These are phyloP conservation scores for Pseudohalonectria lignicola DNA, from an alignment of 2,329 filamentous ascomycete species.

Conservation along the genomic window DNA sequence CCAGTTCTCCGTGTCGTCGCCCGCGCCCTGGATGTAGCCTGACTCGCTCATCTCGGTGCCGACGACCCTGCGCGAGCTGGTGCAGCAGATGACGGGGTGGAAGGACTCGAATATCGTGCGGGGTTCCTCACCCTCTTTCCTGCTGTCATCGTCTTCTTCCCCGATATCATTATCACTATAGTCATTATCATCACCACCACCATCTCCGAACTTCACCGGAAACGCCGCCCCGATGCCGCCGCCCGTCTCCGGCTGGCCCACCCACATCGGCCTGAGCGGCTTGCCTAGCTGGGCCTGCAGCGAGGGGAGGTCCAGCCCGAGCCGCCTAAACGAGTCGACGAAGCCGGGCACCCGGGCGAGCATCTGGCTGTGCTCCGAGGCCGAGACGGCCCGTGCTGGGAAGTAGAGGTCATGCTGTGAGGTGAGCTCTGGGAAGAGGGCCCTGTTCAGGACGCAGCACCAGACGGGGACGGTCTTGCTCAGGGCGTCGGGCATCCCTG, in stretches of 20 bases:
- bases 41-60: constrained; percentile 52
- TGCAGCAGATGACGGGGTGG: constrained; percentile 73
- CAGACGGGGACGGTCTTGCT: constrained; percentile 92
- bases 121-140: constrained; percentile 6
- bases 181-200: too few species aligned
- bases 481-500: constrained; percentile 84
- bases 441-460: constrained; percentile 75
- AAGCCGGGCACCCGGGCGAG: constrained; percentile 46
- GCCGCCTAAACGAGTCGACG: constrained; percentile 33
- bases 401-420: constrained; percentile 48
- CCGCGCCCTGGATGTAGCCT: constrained; percentile 87
- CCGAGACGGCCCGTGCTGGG: constrained; percentile 60
- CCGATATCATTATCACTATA: too few species aligned
- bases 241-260: constrained; percentile 43
- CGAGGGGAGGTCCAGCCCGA: constrained; percentile 46
- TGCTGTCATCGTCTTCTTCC: constrained; percentile 1
- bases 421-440: constrained; percentile 52
- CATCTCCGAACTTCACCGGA: too few species aligned
- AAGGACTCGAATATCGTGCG: constrained; percentile 43
- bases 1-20: constrained; percentile 94
- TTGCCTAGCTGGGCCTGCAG: constrained; percentile 50
- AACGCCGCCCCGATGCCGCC: too few species aligned
- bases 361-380: constrained; percentile 74
- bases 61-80: constrained; percentile 61
- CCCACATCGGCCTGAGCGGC: constrained; percentile 70